A percentile compares a stretch with the other conserved stretches of the same genome.
Conservation (phyloP, 1,139 yeast species). For the Geotrichum cucujoidarum region DNA sequence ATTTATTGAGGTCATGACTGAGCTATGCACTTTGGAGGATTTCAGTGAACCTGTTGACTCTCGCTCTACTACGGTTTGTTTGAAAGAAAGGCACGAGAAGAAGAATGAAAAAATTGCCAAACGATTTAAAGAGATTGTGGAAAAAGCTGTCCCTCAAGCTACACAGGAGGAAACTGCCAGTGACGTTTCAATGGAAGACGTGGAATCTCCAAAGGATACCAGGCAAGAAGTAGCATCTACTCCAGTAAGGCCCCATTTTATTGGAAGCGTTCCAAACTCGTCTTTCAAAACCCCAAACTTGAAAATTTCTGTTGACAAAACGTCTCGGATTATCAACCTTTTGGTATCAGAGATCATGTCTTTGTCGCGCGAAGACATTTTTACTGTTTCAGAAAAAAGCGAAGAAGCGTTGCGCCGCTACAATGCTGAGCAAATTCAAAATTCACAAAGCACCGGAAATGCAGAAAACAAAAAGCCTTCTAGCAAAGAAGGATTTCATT, state of each 20-base stretch:
- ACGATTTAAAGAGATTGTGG: conserved; percentile 13
- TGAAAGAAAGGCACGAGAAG: conserved; percentile 26
- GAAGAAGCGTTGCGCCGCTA: conserved; percentile 25
- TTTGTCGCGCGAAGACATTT: conserved; percentile 32
- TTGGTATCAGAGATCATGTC: conserved; percentile 62
- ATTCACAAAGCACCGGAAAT: conserved; percentile 27
- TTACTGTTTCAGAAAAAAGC: conserved; percentile 25
- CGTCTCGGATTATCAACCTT: conserved; percentile 55
- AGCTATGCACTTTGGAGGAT: conserved; percentile 31
- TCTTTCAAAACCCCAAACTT: background rate
- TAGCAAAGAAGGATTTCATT: conserved; percentile 51
- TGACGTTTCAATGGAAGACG: conserved; percentile 20
- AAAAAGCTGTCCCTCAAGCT: conserved; percentile 13
- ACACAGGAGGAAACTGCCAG: conserved; percentile 16
- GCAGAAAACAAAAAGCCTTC: conserved; percentile 27
- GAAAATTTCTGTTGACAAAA: conserved; percentile 26
- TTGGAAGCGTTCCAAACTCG: background rate
- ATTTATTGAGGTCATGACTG: conserved; percentile 53
- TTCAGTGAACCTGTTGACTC: conserved; percentile 23
- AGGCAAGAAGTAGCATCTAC: background rate
- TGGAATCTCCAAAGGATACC: conserved; percentile 4
- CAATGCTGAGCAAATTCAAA: conserved; percentile 18
- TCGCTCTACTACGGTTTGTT: conserved; percentile 30
- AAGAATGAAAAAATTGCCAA: conserved; percentile 11
- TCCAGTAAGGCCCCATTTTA: background rate